Evolutionary conservation across 768 basidiomycete species (phyloP).

Genomic region (Termitomyces sp.): DNA sequence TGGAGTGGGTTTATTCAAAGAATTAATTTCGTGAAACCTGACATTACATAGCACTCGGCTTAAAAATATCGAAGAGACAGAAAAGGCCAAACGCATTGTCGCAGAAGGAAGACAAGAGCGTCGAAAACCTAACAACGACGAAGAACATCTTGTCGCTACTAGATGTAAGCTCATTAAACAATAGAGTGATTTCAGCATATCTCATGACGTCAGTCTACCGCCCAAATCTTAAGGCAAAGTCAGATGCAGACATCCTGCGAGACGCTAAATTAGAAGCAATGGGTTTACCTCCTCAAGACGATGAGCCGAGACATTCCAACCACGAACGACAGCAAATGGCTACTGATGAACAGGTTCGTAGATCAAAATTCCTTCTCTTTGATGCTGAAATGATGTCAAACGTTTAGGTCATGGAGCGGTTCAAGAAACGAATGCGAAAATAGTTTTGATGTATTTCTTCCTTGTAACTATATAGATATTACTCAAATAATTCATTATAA

Average conservation of each 20-base stretch:
- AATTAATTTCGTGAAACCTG: neutral
- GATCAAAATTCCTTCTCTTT: neutral
- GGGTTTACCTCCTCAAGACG: conserved; percentile 60
- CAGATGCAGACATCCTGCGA: conserved; percentile 82
- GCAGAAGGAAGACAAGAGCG: conserved; percentile 65
- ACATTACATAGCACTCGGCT: conserved; percentile 61
- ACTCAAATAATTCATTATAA: neutral
- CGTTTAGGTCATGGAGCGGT: conserved; percentile 84
- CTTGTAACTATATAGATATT: conserved; percentile 1
- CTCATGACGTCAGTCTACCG: conserved; percentile 60
- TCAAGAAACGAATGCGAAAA: conserved; percentile 93
- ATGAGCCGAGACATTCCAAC: conserved; percentile 38
- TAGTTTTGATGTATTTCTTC: conserved; percentile 23
- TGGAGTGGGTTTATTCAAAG: conserved; percentile 82
- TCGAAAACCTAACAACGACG: conserved; percentile 52
- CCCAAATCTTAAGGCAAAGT: conserved; percentile 75
- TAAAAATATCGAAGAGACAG: conserved; percentile 96
- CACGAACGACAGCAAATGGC: conserved; percentile 71
- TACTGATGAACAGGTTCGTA: conserved; percentile 81
- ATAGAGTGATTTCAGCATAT: neutral
- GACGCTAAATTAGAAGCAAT: conserved; percentile 87
- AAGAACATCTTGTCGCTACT: conserved; percentile 79
- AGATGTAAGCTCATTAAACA: conserved; percentile 60
- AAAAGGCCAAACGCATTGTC: conserved; percentile 88
- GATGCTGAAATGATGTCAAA: neutral